A percentile compares a stretch with the other conserved stretches of the same genome.
These are phyloP conservation scores for Lippia alba DNA, from an alignment of 305 asterid genomes.

Conservation along the genomic window DNA sequence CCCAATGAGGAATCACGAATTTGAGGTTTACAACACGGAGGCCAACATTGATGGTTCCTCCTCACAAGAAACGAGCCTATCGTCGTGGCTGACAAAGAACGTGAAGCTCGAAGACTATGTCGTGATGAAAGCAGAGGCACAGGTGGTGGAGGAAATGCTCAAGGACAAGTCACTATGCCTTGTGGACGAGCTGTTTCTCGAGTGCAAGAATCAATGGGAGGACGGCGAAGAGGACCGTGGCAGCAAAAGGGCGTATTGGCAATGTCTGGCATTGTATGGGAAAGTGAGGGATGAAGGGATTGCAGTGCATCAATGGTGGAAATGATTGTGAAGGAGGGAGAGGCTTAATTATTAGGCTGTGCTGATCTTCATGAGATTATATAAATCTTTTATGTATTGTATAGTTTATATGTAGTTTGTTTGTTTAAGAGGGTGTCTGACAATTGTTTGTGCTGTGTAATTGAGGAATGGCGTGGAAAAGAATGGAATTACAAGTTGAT, in stretches of 20 bases:
- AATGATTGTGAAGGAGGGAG: constrained; percentile 48
- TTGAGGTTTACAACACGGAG: constrained; percentile 55
- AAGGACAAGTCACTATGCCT: constrained; percentile 50
- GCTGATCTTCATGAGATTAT: no score
- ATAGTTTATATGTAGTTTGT: not conserved
- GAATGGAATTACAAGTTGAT: constrained; percentile 1
- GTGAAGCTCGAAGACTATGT: constrained; percentile 66
- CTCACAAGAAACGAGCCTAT: constrained; percentile 32
- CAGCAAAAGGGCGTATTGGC: constrained; percentile 78
- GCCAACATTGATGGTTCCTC: constrained; percentile 18
- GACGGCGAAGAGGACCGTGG: constrained; percentile 40
- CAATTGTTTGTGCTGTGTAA: not conserved
- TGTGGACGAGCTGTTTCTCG: constrained; percentile 71
- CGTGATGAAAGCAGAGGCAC: constrained; percentile 84
- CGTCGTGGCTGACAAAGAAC: constrained; percentile 53
- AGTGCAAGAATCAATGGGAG: constrained; percentile 65
- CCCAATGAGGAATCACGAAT: constrained; percentile 60
- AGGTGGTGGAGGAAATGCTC: constrained; percentile 69
- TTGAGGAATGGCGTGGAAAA: constrained; percentile 16
- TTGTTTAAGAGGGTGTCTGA: not conserved
- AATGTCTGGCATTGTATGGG: constrained; percentile 77
- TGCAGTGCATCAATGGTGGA: constrained; percentile 93
- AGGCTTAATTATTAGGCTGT: not conserved
- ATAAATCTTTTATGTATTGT: no score
- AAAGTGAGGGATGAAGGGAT: constrained; percentile 72